Evolutionary conservation across 2,329 filamentous ascomycete species (phyloP).

Genomic region (Cladophialophora chaetospira): DNA sequence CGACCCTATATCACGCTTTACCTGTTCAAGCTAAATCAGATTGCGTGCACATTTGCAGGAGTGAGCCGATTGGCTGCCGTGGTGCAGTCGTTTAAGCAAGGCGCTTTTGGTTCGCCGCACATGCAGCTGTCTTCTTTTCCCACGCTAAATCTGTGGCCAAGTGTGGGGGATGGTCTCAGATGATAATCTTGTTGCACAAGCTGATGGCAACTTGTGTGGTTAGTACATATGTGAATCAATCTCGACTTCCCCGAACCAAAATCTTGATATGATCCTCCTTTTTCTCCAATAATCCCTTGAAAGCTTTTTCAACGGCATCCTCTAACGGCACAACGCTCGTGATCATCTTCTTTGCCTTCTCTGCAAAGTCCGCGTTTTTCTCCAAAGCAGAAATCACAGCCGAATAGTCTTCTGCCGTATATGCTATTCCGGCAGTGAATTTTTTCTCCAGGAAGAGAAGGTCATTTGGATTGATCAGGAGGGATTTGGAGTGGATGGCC

Average conservation of each 20-base stretch:
- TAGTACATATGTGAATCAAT: too few species aligned
- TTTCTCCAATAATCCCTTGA: constrained; percentile 1
- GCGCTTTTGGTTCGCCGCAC: not conserved
- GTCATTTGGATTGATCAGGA: constrained; percentile 3
- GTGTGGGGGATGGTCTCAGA: too few species aligned
- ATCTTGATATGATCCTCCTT: constrained; percentile 12
- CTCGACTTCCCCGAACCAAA: not conserved
- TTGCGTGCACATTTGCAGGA: not conserved
- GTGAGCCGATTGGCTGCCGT: not conserved
- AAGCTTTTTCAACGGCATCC: constrained; percentile 2
- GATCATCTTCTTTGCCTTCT: not conserved
- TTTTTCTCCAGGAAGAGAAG: constrained; percentile 4
- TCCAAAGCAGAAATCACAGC: constrained; percentile 2
- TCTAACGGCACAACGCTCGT: constrained; percentile 4
- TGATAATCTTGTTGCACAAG: too few species aligned
- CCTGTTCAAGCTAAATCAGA: not conserved
- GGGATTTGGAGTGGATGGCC: constrained; percentile 48
- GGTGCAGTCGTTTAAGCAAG: not conserved
- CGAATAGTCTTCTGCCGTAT: constrained; percentile 1
- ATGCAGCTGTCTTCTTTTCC: too few species aligned
- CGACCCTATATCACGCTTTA: not conserved
- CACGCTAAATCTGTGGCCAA: too few species aligned
- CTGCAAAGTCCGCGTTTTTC: not conserved
- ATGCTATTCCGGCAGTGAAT: constrained; percentile 1
- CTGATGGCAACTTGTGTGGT: too few species aligned